Evolutionary conservation across 495 filamentous ascomycete species (phyloP), one percentile per base, ranked within the genome.

Genomic region (Filosporella fistucella): DNA sequence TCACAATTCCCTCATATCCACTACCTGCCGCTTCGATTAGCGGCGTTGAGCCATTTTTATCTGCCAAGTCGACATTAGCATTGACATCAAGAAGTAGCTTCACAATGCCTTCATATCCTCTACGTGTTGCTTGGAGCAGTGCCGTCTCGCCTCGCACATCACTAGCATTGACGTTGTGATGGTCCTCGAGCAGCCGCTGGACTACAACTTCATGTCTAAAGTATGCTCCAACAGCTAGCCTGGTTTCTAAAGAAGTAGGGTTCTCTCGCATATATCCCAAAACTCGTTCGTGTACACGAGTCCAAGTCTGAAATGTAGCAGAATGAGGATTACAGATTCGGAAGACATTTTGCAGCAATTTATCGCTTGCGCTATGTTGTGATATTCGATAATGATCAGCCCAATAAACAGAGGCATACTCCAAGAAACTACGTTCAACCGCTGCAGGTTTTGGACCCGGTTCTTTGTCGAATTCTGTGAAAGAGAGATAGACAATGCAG

Each of bases 361-460:
- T 5, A 17, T 35, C 32, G 18, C 13, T 5, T 13, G 12, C 4
- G n/a, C 18, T 35, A n/a, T 4, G 5, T n/a, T 35, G 4, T 5
- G 18, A 6, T 3, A 3, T 13, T 5, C 47, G 51, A 11, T 62
- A 55, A 39, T 70, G 67, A 30, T 12, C 11, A 22, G n/a, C 39
- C 67, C 67, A 70, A 45, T 58, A 18, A 37, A 20, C 57, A 16
- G 62, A 57, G 4, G 65, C 54, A 45, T 70, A 70, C 23, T 60
- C 45, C 3, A 68, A 39, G 32, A 68, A 65, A 42, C 13, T 11
- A 23, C 20, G 16, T 20, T 23, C 23, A 30, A 30, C 28, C n/a
- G 8, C 28, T 30, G 8, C 28, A 8, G n/a, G 42, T 23, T 24
- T 14, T 52, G 23, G 6, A 41, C 21, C 10, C 40, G n/a, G 28